Base-by-base conservation (phyloP, 371 early-diverging fungal species). In the Mucor mucedo region DNA sequence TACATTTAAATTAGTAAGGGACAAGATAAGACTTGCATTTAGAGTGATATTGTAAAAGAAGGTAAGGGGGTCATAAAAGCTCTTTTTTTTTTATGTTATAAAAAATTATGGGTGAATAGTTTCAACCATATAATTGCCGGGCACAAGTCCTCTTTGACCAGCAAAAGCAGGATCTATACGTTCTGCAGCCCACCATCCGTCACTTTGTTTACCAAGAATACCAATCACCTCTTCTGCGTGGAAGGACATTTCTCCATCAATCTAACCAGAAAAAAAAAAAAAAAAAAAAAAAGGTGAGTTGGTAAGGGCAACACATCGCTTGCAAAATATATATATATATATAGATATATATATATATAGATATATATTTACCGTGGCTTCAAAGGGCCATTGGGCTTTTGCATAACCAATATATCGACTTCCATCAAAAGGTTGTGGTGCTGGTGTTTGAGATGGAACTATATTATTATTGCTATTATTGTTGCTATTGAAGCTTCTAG, bases 151-250 rank as follows among this genome's bases (percentile, higher is more conserved):
- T 59, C 74, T 57, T 58, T 68, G 69, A 16, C 66, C 69, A 27
- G 70, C 40, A 32, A 57, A 52, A 47, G 65, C 45, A 6, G 66
- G 60, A 21, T 67, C 68, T 40, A 65, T 32, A 55, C 73, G 57
- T 29, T 79, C 80, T 1, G 80, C 83, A 40, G 69, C 68, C 83
- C 83, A 82, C 83, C 83, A 82, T 5, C 83, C 83, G 64, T 82
- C 83, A 4, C 60, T 52, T 63, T 82, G 83, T 55, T 78, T 76
- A 28, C 62, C 55, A 41, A 78, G 5, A 21, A 82, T 66, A 8
- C 77, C 78, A 50, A 82, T 14, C 0, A 71, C 64, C 57, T 82
- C 83, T 14, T 79, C 78, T 27, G 64, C 66, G 35, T 57, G 52
- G 61, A 82, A 78, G 1, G 75, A 66, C 69, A 81, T 65, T 62